Evolutionary conservation across 2,329 filamentous ascomycete genomes (phyloP), one percentile per base, ranked within the genome.

Genomic region (Paraphaeosphaeria sporulosa): DNA sequence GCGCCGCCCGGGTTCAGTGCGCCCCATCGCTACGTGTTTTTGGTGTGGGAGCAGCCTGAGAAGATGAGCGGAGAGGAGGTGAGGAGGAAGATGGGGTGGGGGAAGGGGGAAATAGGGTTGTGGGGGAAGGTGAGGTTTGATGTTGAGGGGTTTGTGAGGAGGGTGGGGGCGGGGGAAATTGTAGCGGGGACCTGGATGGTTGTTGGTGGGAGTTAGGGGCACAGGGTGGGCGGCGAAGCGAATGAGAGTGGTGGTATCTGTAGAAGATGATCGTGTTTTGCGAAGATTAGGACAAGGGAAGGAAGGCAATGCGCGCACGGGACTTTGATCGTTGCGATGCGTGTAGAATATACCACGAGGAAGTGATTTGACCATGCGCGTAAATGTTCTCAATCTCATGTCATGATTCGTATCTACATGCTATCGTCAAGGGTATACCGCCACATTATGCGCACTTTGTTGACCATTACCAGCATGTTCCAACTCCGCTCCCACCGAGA

Each of bases 391-490:
- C 19, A 40, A 25, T 43, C 51, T 54, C 51, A 34, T 54, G 38
- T 54, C 55, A 51, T 57, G 36, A 44, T 49, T 51, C 55, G 25
- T 57, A 54, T 54, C 51, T 54, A 59, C 51, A 43, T 49, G 6
- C 21, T 40, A 23, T 59, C 51, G 48, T 44, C 36, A 34, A 50
- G 51, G 51, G 51, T 55, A 50, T 59, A 52, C 36, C 46, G 51
- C 49, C 49, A 42, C 21, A 53, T 53, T 23, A 23, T 42, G 42
- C 32, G 40, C 27, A 38, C 32, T 32, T 47, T 60, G 64, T 70
- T 72, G 70, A 67, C 65, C 71, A 75, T 74, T 68, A 62, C 74
- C 74, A 74, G 73, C 67, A 76, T 74, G 69, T 67, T 56, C 53
- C 64, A 68, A 71, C 64, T 59, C 30, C 19, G 34, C 23, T 27